These are phyloP conservation scores for Raphanus hybrid DNA, from an alignment of 441 rosid species.

Conservation along the genomic window DNA sequence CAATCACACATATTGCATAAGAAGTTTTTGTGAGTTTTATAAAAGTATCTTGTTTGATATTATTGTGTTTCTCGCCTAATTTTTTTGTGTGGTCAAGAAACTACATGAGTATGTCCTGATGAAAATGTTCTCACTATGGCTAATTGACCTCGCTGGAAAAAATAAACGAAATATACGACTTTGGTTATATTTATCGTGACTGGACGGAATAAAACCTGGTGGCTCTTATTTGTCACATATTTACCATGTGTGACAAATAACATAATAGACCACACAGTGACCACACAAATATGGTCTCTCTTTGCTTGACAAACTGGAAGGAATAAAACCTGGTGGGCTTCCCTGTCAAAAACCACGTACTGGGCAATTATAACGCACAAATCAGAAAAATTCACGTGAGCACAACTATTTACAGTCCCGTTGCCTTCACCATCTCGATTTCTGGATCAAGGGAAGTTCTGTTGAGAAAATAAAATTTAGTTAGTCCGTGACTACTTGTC, in stretches of 20 bases:
- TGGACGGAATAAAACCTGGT: no score
- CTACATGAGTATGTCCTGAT: no score
- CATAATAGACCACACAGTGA: not conserved
- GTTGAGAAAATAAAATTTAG: not conserved
- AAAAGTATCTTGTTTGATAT: no score
- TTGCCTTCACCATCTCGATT: not conserved
- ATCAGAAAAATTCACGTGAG: not conserved
- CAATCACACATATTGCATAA: no score
- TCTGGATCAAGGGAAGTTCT: not conserved
- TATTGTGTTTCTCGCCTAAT: no score
- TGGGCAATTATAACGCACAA: no score
- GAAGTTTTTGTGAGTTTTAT: no score
- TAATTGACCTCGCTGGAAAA: not conserved
- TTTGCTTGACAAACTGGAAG: not conserved
- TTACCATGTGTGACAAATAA: not conserved
- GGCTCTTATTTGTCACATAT: not conserved
- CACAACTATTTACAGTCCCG: not conserved
- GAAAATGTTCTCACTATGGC: not conserved
- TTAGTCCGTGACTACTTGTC: not conserved
- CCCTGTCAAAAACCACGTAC: not conserved
- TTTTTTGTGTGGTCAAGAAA: no score
- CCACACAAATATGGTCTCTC: not conserved
- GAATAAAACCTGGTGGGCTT: not conserved
- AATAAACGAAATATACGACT: not conserved
- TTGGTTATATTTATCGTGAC: not conserved